These are phyloP conservation scores for Colletotrichum orbiculare DNA, from an alignment of 2,329 filamentous ascomycete species.

Conservation along the genomic window DNA sequence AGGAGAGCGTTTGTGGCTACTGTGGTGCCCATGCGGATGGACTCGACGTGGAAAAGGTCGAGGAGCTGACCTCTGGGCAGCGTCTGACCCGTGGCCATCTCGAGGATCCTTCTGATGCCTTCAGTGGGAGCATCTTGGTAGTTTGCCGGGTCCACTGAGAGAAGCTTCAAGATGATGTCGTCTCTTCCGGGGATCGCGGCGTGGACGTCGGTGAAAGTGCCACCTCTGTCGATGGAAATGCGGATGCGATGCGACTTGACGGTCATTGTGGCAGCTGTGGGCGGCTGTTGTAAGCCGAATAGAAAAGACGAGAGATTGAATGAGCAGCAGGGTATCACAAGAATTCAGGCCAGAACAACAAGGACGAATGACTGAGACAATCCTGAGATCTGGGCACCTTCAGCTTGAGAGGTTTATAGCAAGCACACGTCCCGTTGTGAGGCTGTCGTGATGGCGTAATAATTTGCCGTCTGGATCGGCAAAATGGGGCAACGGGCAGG, in stretches of 20 bases:
- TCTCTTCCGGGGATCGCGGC: slow-evolving; percentile 74
- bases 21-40: slow-evolving; percentile 84
- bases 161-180: slow-evolving; percentile 76
- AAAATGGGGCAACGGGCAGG: slow-evolving; percentile 19
- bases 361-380: neutral
- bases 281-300: neutral
- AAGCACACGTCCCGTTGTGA: neutral
- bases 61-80: slow-evolving; percentile 48
- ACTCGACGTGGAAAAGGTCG: slow-evolving; percentile 60
- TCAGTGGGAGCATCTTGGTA: slow-evolving; percentile 80
- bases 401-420: slow-evolving; percentile 16
- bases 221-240: slow-evolving; percentile 47
- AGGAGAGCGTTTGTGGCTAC: slow-evolving; percentile 83
- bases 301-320: too few species aligned
- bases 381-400: neutral
- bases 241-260: slow-evolving; percentile 44
- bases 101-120: slow-evolving; percentile 68
- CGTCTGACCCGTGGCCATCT: slow-evolving; percentile 45
- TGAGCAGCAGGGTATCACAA: too few species aligned
- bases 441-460: slow-evolving; percentile 19
- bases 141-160: slow-evolving; percentile 78
- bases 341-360: slow-evolving; percentile 8
- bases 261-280: slow-evolving; percentile 37
- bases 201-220: slow-evolving; percentile 77
- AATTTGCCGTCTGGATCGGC: slow-evolving; percentile 29